Base-by-base conservation (phyloP, 1,284 basidiomycete species). In the Papiliotrema nemorosa region DNA sequence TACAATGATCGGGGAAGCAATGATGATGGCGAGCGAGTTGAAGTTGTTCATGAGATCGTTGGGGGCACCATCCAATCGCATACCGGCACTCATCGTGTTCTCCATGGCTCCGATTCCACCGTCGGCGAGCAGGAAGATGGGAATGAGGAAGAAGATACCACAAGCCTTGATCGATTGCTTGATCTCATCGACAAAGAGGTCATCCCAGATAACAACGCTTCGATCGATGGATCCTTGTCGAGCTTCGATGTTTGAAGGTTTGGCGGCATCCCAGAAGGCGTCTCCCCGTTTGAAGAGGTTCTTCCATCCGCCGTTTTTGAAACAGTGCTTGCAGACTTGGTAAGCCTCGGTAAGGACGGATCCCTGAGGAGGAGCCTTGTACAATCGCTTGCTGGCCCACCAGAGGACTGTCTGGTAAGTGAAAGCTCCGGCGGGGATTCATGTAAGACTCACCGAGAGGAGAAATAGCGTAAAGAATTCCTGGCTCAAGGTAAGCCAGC, bases 141-240 rank as follows among this genome's bases (percentile, higher is more conserved):
- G 77, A 55, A 76, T 73, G 47, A 77, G 63, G 44, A 71, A 54
- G 66, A 78, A 79, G 50, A 78, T 73, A 25, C 64, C 66, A 59
- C 76, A 78, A 16, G 78, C 78, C 41, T 69, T 67, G 61, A 77
- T 61, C 0, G 75, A 71, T 55, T 74, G 69, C 40, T 63, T 62
- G 50, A 79, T 67, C 60, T 79, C 78, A 44, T 76, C 74, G 24
- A 79, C 76, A 59, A 78, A 79, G 42, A 63, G 55, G 58, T 78
- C 78, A 60, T 78, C 77, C 66, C 76, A 79, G 43, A 63, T 69
- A 59, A 79, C 70, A 62, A 65, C 70, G 20, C 44, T 44, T 13
- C 59, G 55, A 53, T 71, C 71, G 42, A 69, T 39, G 7, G 25
- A 7, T 20, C 67, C 71, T 25, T 65, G 54, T 20, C 55, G 47